A percentile compares a stretch with the other conserved stretches of the same genome.
Evolutionary conservation across 2,329 filamentous ascomycete genomes (phyloP).

Genomic region (Polychaeton citri): DNA sequence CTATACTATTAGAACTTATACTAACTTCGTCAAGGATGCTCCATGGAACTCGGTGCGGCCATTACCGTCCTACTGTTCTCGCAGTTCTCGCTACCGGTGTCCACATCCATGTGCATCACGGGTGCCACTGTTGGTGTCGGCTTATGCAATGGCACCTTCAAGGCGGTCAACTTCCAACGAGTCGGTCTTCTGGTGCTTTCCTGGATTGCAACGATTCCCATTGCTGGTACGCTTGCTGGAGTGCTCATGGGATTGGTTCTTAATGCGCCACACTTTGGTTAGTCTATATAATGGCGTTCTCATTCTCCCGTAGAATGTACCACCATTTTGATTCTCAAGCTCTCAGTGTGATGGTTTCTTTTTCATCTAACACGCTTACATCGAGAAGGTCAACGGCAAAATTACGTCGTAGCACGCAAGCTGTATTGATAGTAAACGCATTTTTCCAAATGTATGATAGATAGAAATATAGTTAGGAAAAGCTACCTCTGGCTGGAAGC

Average conservation of each 20-base stretch:
- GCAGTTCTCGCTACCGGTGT: conserved; percentile 48
- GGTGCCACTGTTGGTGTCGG: conserved; percentile 51
- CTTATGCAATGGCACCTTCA: conserved; percentile 45
- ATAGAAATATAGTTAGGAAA: too few species aligned
- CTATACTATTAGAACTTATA: too few species aligned
- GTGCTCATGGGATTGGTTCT: conserved; percentile 49
- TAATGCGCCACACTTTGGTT: conserved; percentile 39
- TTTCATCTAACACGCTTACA: too few species aligned
- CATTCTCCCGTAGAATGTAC: too few species aligned
- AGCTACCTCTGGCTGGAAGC: too few species aligned
- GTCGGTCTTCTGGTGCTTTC: conserved; percentile 46
- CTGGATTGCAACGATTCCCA: conserved; percentile 49
- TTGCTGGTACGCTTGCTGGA: conserved; percentile 44
- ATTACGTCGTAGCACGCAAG: too few species aligned
- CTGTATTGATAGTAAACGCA: too few species aligned
- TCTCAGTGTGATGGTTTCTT: too few species aligned
- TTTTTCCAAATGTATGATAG: too few species aligned
- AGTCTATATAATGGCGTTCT: neutral
- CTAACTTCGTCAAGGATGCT: too few species aligned
- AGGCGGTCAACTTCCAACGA: conserved; percentile 51
- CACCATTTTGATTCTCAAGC: too few species aligned
- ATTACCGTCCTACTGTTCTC: conserved; percentile 52
- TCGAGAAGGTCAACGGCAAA: too few species aligned
- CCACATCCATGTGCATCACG: conserved; percentile 52
- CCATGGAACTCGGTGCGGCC: conserved; percentile 48